These are phyloP conservation scores for Pyrus hybrid DNA, from an alignment of 331 rosid genomes.

Conservation along the genomic window DNA sequence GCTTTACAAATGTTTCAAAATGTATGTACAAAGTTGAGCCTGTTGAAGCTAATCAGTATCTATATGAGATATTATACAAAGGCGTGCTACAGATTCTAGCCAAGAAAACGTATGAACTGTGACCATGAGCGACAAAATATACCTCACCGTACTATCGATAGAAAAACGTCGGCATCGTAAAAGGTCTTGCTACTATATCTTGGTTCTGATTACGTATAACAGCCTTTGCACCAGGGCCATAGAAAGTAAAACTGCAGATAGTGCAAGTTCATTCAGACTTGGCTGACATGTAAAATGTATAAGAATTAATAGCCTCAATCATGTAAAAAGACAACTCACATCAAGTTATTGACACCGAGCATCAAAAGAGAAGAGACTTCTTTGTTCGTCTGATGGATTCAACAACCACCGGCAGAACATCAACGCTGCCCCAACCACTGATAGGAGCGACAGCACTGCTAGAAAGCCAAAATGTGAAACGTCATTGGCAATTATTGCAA, in stretches of 20 bases:
- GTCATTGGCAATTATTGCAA: conserved; percentile 80
- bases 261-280: neutral
- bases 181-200: neutral
- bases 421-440: conserved; percentile 81
- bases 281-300: neutral
- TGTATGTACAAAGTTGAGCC: conserved; percentile 26
- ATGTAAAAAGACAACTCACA: conserved; percentile 25
- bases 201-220: conserved; percentile 17
- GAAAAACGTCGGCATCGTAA: conserved; percentile 4
- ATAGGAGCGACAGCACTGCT: conserved; percentile 71
- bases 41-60: neutral
- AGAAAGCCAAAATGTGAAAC: conserved; percentile 67
- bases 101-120: neutral
- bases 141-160: conserved; percentile 1
- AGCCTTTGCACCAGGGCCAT: conserved; percentile 14
- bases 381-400: conserved; percentile 80
- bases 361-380: conserved; percentile 56
- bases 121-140: neutral
- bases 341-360: conserved; percentile 35
- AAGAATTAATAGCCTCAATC: neutral
- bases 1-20: conserved; percentile 22
- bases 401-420: conserved; percentile 82
- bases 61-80: conserved; percentile 10
- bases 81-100: conserved; percentile 7
- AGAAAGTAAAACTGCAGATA: conserved; percentile 32